Evolutionary conservation across 192 early-diverging fungal species (phyloP).

Genomic region (Entrophospora sp.): DNA sequence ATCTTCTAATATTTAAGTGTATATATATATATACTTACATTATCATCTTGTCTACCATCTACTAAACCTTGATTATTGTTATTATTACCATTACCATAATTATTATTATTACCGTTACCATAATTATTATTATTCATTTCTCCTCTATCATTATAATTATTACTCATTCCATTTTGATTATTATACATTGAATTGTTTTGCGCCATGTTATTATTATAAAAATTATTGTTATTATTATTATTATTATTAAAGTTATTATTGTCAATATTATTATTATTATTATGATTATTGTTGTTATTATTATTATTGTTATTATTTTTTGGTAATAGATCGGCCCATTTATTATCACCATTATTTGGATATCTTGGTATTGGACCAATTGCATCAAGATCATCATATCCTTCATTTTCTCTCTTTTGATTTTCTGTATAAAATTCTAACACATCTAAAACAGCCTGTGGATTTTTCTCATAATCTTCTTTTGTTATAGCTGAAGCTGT

Average conservation of each 20-base stretch:
- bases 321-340: constrained; percentile 53
- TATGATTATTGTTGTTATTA: no score
- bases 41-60: no score
- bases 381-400: constrained; percentile 30
- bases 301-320: no score
- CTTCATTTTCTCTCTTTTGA: constrained; percentile 43
- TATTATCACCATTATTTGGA: constrained; percentile 37
- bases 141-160: background rate
- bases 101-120: background rate
- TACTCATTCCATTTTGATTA: constrained; percentile 18
- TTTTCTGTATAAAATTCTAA: constrained; percentile 97
- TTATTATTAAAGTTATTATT: no score
- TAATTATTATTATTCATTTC: background rate
- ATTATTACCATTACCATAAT: no score
- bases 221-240: no score
- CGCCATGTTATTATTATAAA: no score
- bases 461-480: constrained; percentile 96
- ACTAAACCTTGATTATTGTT: no score
- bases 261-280: no score
- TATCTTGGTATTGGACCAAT: constrained; percentile 17
- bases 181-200: constrained; percentile 20
- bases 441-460: constrained; percentile 95
- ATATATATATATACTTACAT: no score
- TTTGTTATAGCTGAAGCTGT: constrained; percentile 91
- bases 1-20: no score